A percentile compares a stretch with the other conserved stretches of the same genome.
Evolutionary conservation across 1,139 yeast genomes (phyloP).

Genomic region (Meyerozyma elateridarum): DNA sequence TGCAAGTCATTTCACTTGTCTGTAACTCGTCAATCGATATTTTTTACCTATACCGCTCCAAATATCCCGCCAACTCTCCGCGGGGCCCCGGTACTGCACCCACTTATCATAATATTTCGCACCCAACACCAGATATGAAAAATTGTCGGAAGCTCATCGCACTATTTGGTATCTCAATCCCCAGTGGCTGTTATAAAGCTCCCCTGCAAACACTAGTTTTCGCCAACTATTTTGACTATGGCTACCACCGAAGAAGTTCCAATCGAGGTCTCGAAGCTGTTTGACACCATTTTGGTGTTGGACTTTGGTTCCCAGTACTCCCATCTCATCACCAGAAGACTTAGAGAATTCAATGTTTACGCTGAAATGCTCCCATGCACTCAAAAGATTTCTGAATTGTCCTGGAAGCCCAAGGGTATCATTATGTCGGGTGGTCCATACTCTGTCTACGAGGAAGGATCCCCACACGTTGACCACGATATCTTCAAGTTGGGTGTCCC

Average conservation of each 20-base stretch:
- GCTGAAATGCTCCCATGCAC: constrained; percentile 99
- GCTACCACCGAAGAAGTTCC: constrained; percentile 30
- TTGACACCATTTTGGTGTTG: constrained; percentile 94
- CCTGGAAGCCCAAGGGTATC: constrained; percentile 95
- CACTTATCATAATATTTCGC: too few relatives aligned
- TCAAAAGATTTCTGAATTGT: constrained; percentile 85
- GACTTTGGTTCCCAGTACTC: constrained; percentile 99
- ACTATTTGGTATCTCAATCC: too few relatives aligned
- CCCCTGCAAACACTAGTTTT: too few relatives aligned
- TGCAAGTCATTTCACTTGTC: too few relatives aligned
- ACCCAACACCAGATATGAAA: too few relatives aligned
- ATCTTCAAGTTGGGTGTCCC: constrained; percentile 90
- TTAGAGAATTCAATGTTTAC: constrained; percentile 95
- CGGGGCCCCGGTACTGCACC: too few relatives aligned
- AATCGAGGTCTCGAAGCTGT: constrained; percentile 70
- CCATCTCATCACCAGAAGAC: constrained; percentile 92
- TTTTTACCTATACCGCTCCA: too few relatives aligned
- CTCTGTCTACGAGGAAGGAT: constrained; percentile 91
- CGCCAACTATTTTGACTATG: too few relatives aligned
- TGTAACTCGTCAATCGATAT: too few relatives aligned
- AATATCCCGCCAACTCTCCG: too few relatives aligned
- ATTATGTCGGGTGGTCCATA: constrained; percentile 97
- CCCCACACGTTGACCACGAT: constrained; percentile 97
- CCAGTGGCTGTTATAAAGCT: too few relatives aligned
- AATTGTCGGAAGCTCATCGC: too few relatives aligned